phyloP scores from a whole-genome alignment of 2,329 filamentous ascomycete species.

The Colletotrichum spaethianum region DNA sequence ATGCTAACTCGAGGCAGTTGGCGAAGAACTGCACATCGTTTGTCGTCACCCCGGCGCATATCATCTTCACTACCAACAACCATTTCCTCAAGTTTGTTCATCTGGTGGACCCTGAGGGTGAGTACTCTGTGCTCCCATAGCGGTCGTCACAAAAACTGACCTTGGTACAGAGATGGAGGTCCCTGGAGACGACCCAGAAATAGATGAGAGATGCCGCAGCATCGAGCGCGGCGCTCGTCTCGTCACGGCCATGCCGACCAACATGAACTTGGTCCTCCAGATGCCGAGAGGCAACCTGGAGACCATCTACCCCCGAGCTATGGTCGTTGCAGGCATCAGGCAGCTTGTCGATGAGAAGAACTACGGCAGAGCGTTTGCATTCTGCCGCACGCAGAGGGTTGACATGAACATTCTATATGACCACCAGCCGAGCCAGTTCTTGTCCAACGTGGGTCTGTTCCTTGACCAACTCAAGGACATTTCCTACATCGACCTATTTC shows the following conservation, averaged over 20 bases:
- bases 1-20: constrained; percentile 80
- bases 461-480: constrained; percentile 87
- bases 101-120: constrained; percentile 76
- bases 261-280: constrained; percentile 88
- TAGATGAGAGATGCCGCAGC: constrained; percentile 90
- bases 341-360: constrained; percentile 83
- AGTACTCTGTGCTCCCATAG: constrained; percentile 39
- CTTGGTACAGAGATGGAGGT: constrained; percentile 78
- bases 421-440: constrained; percentile 88
- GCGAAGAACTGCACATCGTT: constrained; percentile 95
- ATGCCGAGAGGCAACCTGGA: constrained; percentile 97
- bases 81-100: constrained; percentile 97
- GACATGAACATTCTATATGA: constrained; percentile 99
- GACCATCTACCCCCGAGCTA: constrained; percentile 92
- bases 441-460: constrained; percentile 81
- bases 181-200: constrained; percentile 89
- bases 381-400: constrained; percentile 92
- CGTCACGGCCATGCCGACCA: constrained; percentile 90
- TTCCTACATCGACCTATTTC: constrained; percentile 89
- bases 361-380: constrained; percentile 86
- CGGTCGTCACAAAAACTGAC: constrained; percentile 43
- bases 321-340: constrained; percentile 92
- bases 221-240: constrained; percentile 91
- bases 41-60: constrained; percentile 82
- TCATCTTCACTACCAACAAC: constrained; percentile 93